Conservation (phyloP, 768 basidiomycete species). For the Boletales sp. region DNA sequence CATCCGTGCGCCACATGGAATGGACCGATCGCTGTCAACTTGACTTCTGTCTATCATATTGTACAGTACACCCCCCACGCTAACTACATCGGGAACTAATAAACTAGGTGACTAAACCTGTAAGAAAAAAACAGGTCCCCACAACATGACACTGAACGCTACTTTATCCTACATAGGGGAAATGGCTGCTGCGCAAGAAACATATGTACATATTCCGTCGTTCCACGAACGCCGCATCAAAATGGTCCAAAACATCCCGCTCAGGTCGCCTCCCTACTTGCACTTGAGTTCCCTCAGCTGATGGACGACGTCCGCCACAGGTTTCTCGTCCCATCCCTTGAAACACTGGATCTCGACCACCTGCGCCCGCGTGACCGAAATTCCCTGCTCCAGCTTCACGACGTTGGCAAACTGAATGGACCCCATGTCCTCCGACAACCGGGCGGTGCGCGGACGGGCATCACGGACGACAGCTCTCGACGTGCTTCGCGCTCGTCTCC, state of each 20-base stretch:
- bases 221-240: not conserved
- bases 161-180: no score
- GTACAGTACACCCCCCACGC: no score
- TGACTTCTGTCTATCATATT: not conserved
- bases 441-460: not conserved
- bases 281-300: slow-evolving; percentile 23
- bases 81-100: not conserved
- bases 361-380: not conserved
- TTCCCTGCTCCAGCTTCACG: not conserved
- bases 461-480: not conserved
- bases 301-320: slow-evolving; percentile 29
- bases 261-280: slow-evolving; percentile 4
- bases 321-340: slow-evolving; percentile 21
- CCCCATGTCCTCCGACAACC: not conserved
- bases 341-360: slow-evolving; percentile 9
- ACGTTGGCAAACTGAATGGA: not conserved
- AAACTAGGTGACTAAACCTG: not conserved
- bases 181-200: not conserved
- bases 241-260: not conserved
- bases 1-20: not conserved
- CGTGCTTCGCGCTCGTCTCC: no score
- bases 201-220: not conserved
- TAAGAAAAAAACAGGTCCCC: not conserved
- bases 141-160: not conserved
- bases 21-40: not conserved